phyloP scores from a whole-genome alignment of 495 filamentous ascomycete genomes.

The Collariella sp. region DNA sequence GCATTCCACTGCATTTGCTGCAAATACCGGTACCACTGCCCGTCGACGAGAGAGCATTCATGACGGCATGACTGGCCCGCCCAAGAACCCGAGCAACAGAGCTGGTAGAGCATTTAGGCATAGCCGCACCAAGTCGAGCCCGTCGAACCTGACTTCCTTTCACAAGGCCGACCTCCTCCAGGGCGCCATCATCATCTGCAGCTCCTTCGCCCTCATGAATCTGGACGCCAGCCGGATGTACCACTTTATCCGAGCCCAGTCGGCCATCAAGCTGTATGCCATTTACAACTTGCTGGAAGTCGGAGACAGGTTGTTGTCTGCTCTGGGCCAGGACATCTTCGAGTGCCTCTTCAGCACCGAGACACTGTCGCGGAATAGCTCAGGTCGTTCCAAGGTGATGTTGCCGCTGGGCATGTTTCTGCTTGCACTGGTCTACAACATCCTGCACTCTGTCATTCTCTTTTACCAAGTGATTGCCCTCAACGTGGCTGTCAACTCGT shows the following conservation, averaged over 20 bases:
- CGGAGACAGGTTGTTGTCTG: conserved; percentile 76
- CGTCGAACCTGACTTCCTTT: conserved; percentile 71
- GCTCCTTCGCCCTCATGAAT: conserved; percentile 76
- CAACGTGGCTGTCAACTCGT: conserved; percentile 97
- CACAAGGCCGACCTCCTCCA: conserved; percentile 95
- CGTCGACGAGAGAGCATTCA: conserved; percentile 7
- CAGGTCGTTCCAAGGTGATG: conserved; percentile 87
- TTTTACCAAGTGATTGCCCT: conserved; percentile 97
- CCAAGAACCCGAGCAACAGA: conserved; percentile 6
- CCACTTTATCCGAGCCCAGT: conserved; percentile 91
- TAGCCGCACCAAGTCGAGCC: conserved; percentile 70
- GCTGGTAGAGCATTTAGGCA: conserved; percentile 45
- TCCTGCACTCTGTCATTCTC: conserved; percentile 72
- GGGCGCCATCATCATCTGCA: conserved; percentile 73
- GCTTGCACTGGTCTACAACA: conserved; percentile 77
- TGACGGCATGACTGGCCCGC: not conserved
- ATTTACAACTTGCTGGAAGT: conserved; percentile 96
- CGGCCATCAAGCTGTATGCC: conserved; percentile 95
- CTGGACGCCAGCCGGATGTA: conserved; percentile 98
- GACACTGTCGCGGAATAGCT: conserved; percentile 75
- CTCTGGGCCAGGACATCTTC: conserved; percentile 89
- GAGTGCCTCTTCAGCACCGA: conserved; percentile 92
- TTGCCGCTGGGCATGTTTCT: conserved; percentile 87
- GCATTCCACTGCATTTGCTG: not conserved
- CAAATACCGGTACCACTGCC: not conserved